These are phyloP conservation scores for Penicillium crustosum DNA, from an alignment of 2,329 filamentous ascomycete species.

Conservation along the genomic window DNA sequence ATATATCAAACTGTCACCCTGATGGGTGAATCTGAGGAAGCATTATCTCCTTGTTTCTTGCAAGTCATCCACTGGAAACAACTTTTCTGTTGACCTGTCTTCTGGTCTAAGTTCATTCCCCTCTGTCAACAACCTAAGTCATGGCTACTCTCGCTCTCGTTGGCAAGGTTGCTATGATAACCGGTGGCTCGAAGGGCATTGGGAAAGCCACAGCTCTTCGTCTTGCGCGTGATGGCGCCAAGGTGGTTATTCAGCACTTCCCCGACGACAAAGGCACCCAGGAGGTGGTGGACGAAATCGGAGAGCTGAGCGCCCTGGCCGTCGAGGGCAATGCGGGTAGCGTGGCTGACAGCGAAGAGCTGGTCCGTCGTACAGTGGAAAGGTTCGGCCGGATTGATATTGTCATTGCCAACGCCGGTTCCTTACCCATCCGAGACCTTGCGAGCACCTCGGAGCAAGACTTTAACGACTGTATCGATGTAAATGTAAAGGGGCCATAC, in stretches of 20 bases:
- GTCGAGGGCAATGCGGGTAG: neutral
- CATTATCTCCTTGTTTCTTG: too few relatives aligned
- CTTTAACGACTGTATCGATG: neutral
- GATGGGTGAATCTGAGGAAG: too few relatives aligned
- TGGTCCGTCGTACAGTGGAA: neutral
- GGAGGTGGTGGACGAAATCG: neutral
- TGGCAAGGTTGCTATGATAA: neutral
- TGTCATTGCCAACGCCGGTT: neutral
- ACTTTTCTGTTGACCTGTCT: neutral
- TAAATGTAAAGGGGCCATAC: neutral
- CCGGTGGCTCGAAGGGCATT: neutral
- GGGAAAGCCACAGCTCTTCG: neutral
- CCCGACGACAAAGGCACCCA: neutral
- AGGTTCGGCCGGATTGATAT: neutral
- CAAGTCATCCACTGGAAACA: neutral
- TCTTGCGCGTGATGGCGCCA: neutral
- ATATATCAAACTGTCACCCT: too few relatives aligned
- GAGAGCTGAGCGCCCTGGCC: neutral
- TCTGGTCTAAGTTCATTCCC: neutral
- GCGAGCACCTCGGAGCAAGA: neutral
- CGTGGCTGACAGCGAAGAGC: neutral
- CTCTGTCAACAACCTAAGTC: neutral
- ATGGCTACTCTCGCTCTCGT: neutral
- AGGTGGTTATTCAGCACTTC: neutral
- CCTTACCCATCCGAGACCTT: neutral